These are phyloP conservation scores for Cyclocybe cylindracea DNA, from an alignment of 768 basidiomycete genomes.

Conservation along the genomic window DNA sequence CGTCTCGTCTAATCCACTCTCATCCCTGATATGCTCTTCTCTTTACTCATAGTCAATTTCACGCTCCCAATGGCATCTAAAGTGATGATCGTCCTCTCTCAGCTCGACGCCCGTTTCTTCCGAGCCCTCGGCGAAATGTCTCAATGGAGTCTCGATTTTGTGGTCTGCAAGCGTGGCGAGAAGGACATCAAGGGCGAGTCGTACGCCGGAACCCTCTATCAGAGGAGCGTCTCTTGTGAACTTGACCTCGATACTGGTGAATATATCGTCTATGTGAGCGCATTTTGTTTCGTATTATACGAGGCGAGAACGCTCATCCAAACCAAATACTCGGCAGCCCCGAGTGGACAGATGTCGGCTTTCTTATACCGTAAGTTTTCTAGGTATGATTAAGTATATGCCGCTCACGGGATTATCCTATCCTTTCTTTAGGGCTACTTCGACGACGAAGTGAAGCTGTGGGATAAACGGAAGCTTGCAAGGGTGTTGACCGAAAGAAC, in stretches of 20 bases:
- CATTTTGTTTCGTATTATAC: constrained; percentile 9
- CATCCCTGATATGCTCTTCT: neutral
- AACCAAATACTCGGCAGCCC: too few relatives aligned
- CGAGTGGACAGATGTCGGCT: too few relatives aligned
- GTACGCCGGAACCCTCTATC: constrained; percentile 21
- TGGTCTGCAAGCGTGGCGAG: constrained; percentile 40
- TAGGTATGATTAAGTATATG: too few relatives aligned
- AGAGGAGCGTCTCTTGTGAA: constrained; percentile 36
- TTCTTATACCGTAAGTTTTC: too few relatives aligned
- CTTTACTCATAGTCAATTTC: constrained; percentile 10
- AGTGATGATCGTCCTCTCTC: constrained; percentile 44
- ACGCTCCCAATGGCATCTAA: constrained; percentile 31
- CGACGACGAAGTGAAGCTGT: constrained; percentile 5
- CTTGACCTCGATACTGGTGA: constrained; percentile 36
- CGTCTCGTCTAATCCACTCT: neutral
- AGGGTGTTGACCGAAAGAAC: constrained; percentile 14
- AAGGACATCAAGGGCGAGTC: constrained; percentile 28
- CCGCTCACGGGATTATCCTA: too few relatives aligned
- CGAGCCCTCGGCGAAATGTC: constrained; percentile 34
- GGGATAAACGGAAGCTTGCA: constrained; percentile 14
- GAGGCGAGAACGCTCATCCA: too few relatives aligned
- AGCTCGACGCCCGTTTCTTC: constrained; percentile 46
- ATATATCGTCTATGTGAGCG: constrained; percentile 39
- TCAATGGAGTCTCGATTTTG: constrained; percentile 44
- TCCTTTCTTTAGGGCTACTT: constrained; percentile 9